A percentile compares a stretch with the other conserved stretches of the same genome.
Evolutionary conservation across 2,329 filamentous ascomycete species (phyloP).

Genomic region (Monosporascus sp.): DNA sequence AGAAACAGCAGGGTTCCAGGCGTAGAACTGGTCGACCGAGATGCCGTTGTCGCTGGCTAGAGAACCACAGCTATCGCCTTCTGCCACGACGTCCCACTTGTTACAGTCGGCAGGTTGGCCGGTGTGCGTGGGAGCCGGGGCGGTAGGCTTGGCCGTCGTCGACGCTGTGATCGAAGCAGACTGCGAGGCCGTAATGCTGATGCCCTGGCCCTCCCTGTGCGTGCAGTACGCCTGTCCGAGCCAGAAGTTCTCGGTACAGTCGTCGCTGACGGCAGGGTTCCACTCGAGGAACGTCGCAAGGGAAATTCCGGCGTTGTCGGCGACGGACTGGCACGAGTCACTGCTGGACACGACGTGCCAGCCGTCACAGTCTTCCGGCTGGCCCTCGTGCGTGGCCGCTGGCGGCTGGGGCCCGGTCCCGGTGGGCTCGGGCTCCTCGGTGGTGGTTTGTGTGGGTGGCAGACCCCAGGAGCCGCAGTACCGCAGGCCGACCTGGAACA

Average conservation of each 20-base stretch:
- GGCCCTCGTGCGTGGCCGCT: constrained; percentile 10
- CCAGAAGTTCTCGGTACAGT: constrained; percentile 14
- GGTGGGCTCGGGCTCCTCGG: not conserved
- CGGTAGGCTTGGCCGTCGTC: not conserved
- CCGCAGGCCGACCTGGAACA: not conserved
- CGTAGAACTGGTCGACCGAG: constrained; percentile 9
- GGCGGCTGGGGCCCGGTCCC: constrained; percentile 3
- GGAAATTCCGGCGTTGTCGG: constrained; percentile 5
- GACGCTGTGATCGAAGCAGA: constrained; percentile 1
- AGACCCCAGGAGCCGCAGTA: constrained; percentile 2
- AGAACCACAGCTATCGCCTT: constrained; percentile 9
- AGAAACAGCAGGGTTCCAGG: constrained; percentile 15
- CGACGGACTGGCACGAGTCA: constrained; percentile 9
- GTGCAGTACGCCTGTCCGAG: constrained; percentile 9
- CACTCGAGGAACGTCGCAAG: constrained; percentile 8
- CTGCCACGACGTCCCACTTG: constrained; percentile 6
- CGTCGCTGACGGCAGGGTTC: constrained; percentile 15
- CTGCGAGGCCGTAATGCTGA: too few species aligned
- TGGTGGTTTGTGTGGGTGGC: constrained; percentile 1
- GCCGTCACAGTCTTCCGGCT: constrained; percentile 11
- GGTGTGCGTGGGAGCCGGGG: not conserved
- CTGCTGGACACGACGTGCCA: constrained; percentile 11
- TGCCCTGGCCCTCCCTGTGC: too few species aligned
- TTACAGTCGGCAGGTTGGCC: constrained; percentile 6
- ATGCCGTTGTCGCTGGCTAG: constrained; percentile 12